Evolutionary conservation across 768 basidiomycete species (phyloP), one percentile per base, ranked within the genome.

Genomic region (Leccinellum albellum): DNA sequence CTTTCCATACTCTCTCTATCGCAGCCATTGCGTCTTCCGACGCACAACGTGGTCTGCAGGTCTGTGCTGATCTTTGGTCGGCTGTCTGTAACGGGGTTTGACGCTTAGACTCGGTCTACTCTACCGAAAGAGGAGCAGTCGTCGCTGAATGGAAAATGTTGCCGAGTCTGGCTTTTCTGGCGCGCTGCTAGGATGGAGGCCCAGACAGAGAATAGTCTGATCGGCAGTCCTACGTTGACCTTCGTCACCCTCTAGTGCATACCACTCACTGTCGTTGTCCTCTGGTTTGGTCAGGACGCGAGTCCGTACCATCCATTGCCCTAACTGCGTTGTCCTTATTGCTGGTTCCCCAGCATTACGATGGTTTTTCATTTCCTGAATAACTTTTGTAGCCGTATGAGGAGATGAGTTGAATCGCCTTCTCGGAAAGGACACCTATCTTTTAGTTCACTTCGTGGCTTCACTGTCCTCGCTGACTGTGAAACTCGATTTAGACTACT

Each of bases 401-500:
- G 58, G 67, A 52, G 65, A 53, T 8, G 23, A 37, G 20, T 44
- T 32, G 49, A 33, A 42, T 50, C 49, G 51, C 52, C 8, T 20
- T 23, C 15, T 31, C 48, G 50, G 23, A 23, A n/a, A 49, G 24
- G 52, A 48, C 23, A 14, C 29, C 45, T 51, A 57, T 55, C 55
- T 63, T 67, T 71, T 31, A 61, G 69, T 73, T 69, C 62, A 59
- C 69, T 73, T 71, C 31, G 67, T 60, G 59, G 69, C 63, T n/a
- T 57, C 71, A 54, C 23, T 49, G 51, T 55, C 45, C 32, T 53
- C 7, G 54, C 46, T 48, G 49, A 35, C 45, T 15, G 54, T 46
- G 61, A 57, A 68, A 74, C 71, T 71, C 66, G 68, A 73, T 63
- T 74, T 71, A 71, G 71, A 71, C 73, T 73, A 73, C 57, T 71